A percentile compares a stretch with the other conserved stretches of the same genome.
Conservation (phyloP, 495 filamentous ascomycete genomes). For the Trichocladium uniseriatum region DNA sequence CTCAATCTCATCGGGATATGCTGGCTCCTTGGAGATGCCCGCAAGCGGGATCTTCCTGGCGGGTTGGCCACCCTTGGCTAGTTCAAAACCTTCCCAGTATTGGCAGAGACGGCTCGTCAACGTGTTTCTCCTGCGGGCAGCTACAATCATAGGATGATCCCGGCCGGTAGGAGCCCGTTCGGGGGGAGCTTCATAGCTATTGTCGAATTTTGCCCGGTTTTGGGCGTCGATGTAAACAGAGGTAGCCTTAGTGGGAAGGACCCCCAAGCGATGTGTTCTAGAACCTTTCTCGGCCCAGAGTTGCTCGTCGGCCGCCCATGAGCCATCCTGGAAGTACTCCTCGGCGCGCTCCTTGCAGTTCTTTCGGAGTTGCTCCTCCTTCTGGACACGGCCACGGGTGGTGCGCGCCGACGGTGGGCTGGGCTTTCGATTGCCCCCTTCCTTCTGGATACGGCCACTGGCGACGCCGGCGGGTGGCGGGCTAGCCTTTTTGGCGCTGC, state of each 20-base stretch:
- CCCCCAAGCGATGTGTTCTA: conserved; percentile 12
- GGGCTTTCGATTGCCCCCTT: too few species aligned
- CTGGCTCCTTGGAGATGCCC: conserved; percentile 9
- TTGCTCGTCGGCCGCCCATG: background rate
- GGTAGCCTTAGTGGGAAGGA: conserved; percentile 11
- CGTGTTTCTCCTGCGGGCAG: conserved; percentile 5
- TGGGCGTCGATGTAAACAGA: conserved; percentile 8
- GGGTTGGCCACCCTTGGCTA: too few species aligned
- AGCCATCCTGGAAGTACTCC: background rate
- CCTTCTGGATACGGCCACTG: too few species aligned
- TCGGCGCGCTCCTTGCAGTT: background rate
- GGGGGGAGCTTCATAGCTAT: conserved; percentile 4
- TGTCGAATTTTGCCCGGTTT: conserved; percentile 9
- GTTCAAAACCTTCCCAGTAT: conserved; percentile 19
- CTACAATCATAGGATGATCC: conserved; percentile 18
- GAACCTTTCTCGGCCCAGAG: background rate
- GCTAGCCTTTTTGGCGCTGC: too few species aligned
- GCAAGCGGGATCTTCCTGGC: conserved; percentile 18
- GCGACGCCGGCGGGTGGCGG: too few species aligned
- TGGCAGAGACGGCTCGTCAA: background rate
- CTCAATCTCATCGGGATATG: background rate
- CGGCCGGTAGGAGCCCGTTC: background rate
- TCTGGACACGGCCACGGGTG: too few species aligned
- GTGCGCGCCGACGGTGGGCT: too few species aligned
- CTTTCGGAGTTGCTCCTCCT: background rate